These are phyloP conservation scores for Starmerella cellae DNA, from an alignment of 805 yeast genomes.

Conservation along the genomic window DNA sequence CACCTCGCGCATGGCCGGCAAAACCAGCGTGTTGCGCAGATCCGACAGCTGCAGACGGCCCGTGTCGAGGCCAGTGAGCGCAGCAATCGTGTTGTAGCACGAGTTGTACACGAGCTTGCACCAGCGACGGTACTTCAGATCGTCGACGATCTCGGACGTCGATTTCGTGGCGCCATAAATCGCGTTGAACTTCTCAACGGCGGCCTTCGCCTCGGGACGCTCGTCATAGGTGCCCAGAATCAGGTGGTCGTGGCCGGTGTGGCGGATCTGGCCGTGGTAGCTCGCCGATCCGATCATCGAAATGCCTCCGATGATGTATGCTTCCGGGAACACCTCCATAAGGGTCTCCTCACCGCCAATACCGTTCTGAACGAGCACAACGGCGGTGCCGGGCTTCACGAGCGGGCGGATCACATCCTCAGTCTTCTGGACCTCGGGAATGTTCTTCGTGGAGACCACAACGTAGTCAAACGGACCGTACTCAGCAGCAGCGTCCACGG, in stretches of 20 bases:
- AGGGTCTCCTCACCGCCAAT: constrained; percentile 48
- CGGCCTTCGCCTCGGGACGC: constrained; percentile 23
- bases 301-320: constrained; percentile 47
- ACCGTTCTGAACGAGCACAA: constrained; percentile 55
- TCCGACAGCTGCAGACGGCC: constrained; percentile 41
- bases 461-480: constrained; percentile 41
- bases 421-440: constrained; percentile 47
- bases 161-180: constrained; percentile 37
- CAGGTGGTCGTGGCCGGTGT: constrained; percentile 40
- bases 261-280: constrained; percentile 37
- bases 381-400: constrained; percentile 36
- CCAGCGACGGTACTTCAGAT: constrained; percentile 46
- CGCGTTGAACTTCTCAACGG: constrained; percentile 34
- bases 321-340: constrained; percentile 37
- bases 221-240: constrained; percentile 42
- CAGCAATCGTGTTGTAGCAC: constrained; percentile 47
- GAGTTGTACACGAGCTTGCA: constrained; percentile 59
- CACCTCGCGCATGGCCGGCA: constrained; percentile 59
- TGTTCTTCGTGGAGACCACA: constrained; percentile 48
- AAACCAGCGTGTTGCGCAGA: constrained; percentile 30
- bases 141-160: constrained; percentile 30
- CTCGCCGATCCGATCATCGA: constrained; percentile 50
- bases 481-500: constrained; percentile 36
- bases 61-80: constrained; percentile 46
- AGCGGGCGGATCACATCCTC: constrained; percentile 42